Evolutionary conservation across 352 stramenopile genomes (phyloP).

Genomic region (Globisporangium barbulae): DNA sequence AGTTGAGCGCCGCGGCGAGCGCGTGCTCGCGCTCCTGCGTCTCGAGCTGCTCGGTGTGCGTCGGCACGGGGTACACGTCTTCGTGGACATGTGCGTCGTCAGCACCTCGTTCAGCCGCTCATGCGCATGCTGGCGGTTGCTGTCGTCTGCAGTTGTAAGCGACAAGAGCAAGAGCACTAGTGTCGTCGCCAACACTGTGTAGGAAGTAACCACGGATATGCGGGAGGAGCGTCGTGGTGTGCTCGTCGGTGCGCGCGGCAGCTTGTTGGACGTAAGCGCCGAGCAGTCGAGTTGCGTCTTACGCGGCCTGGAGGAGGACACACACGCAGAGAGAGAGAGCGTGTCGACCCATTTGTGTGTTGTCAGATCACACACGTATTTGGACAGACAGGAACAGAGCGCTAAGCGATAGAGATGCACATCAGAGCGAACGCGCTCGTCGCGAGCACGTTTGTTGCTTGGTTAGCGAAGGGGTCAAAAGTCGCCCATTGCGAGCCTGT

Average conservation of each 20-base stretch:
- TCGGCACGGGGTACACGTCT: too few species aligned
- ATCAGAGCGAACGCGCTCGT: neutral
- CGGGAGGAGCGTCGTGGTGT: neutral
- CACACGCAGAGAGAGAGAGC: neutral
- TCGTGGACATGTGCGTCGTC: too few species aligned
- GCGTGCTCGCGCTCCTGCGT: too few species aligned
- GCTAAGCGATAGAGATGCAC: neutral
- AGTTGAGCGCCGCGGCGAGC: too few species aligned
- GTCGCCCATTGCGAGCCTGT: too few species aligned
- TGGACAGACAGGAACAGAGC: neutral
- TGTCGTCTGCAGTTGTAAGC: too few species aligned
- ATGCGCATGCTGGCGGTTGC: too few species aligned
- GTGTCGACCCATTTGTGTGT: neutral
- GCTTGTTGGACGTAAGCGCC: conserved; percentile 1
- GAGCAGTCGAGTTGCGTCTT: conserved; percentile 11
- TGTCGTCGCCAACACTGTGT: neutral
- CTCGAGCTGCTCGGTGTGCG: too few species aligned
- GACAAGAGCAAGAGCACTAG: too few species aligned
- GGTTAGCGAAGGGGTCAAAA: too few species aligned
- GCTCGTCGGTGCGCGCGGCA: neutral
- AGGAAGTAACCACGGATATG: neutral
- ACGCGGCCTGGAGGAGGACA: neutral
- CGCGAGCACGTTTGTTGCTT: neutral
- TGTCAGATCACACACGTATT: neutral
- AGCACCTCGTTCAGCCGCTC: too few species aligned